Percentiles rank a stretch among this genome's conserved stretches.
These are phyloP conservation scores for Caryopteris hybrid DNA, from an alignment of 305 asterid species.

Conservation along the genomic window DNA sequence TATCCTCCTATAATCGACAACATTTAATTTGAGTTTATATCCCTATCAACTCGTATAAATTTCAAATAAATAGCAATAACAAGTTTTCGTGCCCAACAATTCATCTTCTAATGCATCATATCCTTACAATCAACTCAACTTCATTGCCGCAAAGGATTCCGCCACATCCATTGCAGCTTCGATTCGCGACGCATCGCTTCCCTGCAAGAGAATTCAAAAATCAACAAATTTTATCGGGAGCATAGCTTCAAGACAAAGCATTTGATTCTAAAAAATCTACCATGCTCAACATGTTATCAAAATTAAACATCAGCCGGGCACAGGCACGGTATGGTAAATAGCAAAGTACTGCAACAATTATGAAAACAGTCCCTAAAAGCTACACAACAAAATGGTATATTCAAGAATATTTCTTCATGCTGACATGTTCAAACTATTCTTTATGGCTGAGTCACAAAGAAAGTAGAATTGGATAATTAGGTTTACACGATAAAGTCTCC, in stretches of 20 bases:
- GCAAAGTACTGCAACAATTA: not conserved
- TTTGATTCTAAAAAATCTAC: too few relatives aligned
- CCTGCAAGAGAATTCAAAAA: slow-evolving; percentile 45
- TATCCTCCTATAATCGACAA: too few relatives aligned
- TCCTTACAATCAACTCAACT: slow-evolving; percentile 64
- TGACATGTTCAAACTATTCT: not conserved
- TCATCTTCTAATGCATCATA: too few relatives aligned
- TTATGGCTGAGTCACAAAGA: not conserved
- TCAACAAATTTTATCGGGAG: not conserved
- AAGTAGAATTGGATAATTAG: not conserved
- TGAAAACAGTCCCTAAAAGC: not conserved
- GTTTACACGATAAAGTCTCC: not conserved
- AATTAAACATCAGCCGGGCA: not conserved
- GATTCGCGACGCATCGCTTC: slow-evolving; percentile 45
- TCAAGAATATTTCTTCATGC: not conserved
- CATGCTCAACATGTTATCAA: not conserved
- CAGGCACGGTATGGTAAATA: not conserved
- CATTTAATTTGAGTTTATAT: not conserved
- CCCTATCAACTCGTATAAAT: not conserved
- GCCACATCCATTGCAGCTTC: slow-evolving; percentile 71
- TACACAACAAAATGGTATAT: too few relatives aligned
- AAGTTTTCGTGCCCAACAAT: not conserved
- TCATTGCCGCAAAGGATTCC: slow-evolving; percentile 73
- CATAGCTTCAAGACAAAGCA: too few relatives aligned
- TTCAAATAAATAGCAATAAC: not conserved